Evolutionary conservation across 1,284 basidiomycete species (phyloP).

Genomic region (Leccinum insigne): DNA sequence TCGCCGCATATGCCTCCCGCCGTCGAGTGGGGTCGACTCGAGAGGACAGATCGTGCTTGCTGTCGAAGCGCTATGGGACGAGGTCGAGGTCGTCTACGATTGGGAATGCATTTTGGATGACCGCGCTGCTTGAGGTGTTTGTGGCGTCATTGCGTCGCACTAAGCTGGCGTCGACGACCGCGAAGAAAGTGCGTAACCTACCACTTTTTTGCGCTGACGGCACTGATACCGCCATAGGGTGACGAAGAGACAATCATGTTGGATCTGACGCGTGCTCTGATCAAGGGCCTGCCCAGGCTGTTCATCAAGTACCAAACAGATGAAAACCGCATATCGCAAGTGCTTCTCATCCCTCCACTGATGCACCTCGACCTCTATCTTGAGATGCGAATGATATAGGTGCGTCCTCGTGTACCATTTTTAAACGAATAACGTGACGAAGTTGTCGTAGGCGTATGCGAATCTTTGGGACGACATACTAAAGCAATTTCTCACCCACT

Average conservation of each 20-base stretch:
- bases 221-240: constrained; percentile 43
- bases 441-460: constrained; percentile 69
- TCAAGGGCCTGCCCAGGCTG: constrained; percentile 84
- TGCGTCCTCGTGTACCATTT: constrained; percentile 39
- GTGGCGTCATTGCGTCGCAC: constrained; percentile 68
- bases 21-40: constrained; percentile 47
- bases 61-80: constrained; percentile 88
- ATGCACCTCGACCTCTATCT: constrained; percentile 93
- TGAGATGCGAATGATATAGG: constrained; percentile 88
- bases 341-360: constrained; percentile 79
- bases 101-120: constrained; percentile 89
- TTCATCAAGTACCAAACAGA: constrained; percentile 96
- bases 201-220: constrained; percentile 1
- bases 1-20: too few relatives aligned
- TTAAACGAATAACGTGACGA: not conserved
- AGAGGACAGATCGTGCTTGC: constrained; percentile 75
- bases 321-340: constrained; percentile 77
- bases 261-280: constrained; percentile 82
- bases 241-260: constrained; percentile 72
- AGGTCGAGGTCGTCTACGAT: constrained; percentile 72
- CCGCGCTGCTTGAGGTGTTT: constrained; percentile 79
- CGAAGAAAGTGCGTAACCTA: constrained; percentile 54
- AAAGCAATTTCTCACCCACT: constrained; percentile 91
- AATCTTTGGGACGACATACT: constrained; percentile 92
- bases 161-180: constrained; percentile 49